Base-by-base conservation (phyloP, 331 rosid genomes). In the Pyracantha coccinea region DNA sequence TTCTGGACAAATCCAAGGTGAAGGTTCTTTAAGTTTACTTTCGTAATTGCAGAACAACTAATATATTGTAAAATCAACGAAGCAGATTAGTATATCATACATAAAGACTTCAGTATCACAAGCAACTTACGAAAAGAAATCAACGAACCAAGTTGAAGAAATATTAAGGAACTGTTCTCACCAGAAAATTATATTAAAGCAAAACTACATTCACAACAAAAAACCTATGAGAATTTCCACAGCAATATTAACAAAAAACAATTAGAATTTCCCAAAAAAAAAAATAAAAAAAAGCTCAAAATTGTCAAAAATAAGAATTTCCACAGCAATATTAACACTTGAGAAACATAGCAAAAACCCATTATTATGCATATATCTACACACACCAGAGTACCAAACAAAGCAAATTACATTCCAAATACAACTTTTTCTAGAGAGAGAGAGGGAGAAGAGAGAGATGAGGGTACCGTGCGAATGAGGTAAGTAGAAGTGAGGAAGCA, bases 401-500 rank as follows among this genome's bases (percentile, higher is more conserved):
- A 66, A 66, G 31, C 55, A 6, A 25, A 66, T 52, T 23, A 1
- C 44, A 47, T 28, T 32, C 35, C 35, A 32, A 32, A 32, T 32
- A 32, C 53, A 12, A 47, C 53, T 32, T 32, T 12, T 25, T 21
- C 44, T 3, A 66, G 71, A 32, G 35, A 32, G 8, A 32, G 35
- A 6, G 35, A 25, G 27, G 35, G 35, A 32, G 35, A 32, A 74
- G 64, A n/a, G 58, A 57, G 57, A 15, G 77, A 20, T n/a, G 33
- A 61, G 70, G 15, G 79, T 85, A 91, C 98, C 79, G 73, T 60
- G 63, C 92, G 95, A 83, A 91, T 86, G 79, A 94, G 96, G 71
- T 88, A 87, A 61, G 97, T 87, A 1, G 95, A 88, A 66, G 86
- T 80, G 66, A 86, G 83, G 81, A 91, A 89, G 84, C 97, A 94